phyloP scores from a whole-genome alignment of 2,329 filamentous ascomycete species.

The Fusarium albosuccineum region DNA sequence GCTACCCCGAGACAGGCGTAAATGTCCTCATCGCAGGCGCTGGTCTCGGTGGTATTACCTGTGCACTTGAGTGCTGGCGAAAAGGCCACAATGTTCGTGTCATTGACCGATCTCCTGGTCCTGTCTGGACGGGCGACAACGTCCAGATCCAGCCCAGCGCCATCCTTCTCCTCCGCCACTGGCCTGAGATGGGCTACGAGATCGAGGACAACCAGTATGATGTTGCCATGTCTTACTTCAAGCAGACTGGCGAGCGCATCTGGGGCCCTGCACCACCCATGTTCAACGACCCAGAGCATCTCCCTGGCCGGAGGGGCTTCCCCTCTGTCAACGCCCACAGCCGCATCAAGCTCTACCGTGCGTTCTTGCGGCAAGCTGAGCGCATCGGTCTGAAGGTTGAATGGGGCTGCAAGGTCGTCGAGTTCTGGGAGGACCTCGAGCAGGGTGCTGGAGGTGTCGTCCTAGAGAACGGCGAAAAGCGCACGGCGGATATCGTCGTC shows the following conservation, averaged over 20 bases:
- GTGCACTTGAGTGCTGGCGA: slow-evolving; percentile 34
- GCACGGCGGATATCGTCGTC: slow-evolving; percentile 29
- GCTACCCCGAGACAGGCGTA: slow-evolving; percentile 30
- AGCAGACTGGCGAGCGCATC: slow-evolving; percentile 25
- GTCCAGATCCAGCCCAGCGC: slow-evolving; percentile 34
- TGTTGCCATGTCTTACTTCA: slow-evolving; percentile 37
- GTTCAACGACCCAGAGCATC: slow-evolving; percentile 33
- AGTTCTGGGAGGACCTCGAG: slow-evolving; percentile 32
- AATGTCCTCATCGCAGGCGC: slow-evolving; percentile 29
- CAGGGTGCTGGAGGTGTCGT: slow-evolving; percentile 21
- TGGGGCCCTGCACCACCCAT: slow-evolving; percentile 35
- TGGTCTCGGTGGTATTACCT: slow-evolving; percentile 18
- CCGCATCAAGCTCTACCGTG: slow-evolving; percentile 28
- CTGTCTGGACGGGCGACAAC: slow-evolving; percentile 33
- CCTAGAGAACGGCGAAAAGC: slow-evolving; percentile 31
- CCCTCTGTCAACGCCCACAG: slow-evolving; percentile 31
- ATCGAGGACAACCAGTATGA: slow-evolving; percentile 34
- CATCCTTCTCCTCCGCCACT: slow-evolving; percentile 26
- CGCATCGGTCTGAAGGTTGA: slow-evolving; percentile 22
- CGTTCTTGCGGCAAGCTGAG: slow-evolving; percentile 25
- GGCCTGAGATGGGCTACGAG: slow-evolving; percentile 37
- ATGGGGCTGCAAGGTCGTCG: slow-evolving; percentile 30
- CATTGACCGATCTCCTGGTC: slow-evolving; percentile 20
- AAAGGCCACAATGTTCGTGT: slow-evolving; percentile 34
- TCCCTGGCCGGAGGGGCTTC: slow-evolving; percentile 11